These are phyloP conservation scores for Ceratobasidium sp. DNA, from an alignment of 1,284 basidiomycete genomes.

Conservation along the genomic window DNA sequence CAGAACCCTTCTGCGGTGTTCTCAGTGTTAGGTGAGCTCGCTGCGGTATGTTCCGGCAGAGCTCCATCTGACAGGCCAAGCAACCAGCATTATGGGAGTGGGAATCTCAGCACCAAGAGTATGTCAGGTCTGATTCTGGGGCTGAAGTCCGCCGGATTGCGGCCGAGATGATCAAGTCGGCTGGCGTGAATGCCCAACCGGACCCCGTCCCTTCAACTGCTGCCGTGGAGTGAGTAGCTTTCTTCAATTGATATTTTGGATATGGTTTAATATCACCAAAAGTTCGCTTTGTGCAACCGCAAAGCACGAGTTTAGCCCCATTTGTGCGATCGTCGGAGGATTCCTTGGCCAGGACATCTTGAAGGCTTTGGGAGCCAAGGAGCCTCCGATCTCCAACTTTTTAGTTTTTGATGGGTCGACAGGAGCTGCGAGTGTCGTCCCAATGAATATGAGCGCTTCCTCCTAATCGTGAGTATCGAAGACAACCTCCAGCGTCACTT, in stretches of 20 bases:
- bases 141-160: conserved; percentile 63
- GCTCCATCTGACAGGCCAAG: background rate
- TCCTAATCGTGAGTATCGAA: conserved; percentile 33
- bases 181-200: conserved; percentile 77
- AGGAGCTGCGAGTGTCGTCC: conserved; percentile 71
- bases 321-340: conserved; percentile 93
- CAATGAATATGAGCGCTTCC: conserved; percentile 30
- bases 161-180: conserved; percentile 65
- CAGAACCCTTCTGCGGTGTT: conserved; percentile 78
- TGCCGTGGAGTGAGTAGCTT: conserved; percentile 65
- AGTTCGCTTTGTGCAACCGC: conserved; percentile 59
- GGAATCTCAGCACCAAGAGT: conserved; percentile 64
- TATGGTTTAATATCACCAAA: conserved; percentile 21
- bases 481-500: background rate
- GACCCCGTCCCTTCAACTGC: conserved; percentile 65
- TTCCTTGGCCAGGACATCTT: conserved; percentile 95
- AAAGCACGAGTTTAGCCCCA: conserved; percentile 85
- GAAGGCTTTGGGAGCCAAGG: conserved; percentile 88
- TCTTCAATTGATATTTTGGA: conserved; percentile 15
- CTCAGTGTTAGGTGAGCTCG: conserved; percentile 72
- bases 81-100: conserved; percentile 84
- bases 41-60: conserved; percentile 19
- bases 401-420: conserved; percentile 88
- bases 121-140: conserved; percentile 53
- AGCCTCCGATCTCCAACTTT: conserved; percentile 92